A percentile compares a stretch with the other conserved stretches of the same genome.
Conservation (phyloP, 1,139 yeast species). For the Lipomyces yarrowii region DNA sequence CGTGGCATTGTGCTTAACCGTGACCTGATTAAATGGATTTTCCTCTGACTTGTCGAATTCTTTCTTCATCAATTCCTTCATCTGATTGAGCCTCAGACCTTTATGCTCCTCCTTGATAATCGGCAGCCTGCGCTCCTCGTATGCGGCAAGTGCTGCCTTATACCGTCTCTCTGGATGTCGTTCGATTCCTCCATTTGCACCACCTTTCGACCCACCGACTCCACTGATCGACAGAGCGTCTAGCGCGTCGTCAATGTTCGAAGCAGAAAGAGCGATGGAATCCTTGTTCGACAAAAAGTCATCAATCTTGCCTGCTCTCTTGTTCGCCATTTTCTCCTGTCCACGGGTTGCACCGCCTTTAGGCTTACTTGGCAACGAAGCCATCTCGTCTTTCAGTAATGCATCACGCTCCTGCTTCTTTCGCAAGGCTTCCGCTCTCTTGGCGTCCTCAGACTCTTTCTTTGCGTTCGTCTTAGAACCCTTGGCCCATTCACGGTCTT, state of each 20-base stretch:
- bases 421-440: constrained; percentile 46
- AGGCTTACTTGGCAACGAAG: constrained; percentile 61
- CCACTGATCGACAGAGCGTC: constrained; percentile 65
- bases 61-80: constrained; percentile 71
- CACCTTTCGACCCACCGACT: constrained; percentile 46
- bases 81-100: constrained; percentile 77
- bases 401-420: constrained; percentile 50
- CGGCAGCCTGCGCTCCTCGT: constrained; percentile 71
- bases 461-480: constrained; percentile 72
- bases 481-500: constrained; percentile 72
- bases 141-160: constrained; percentile 77
- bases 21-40: constrained; percentile 84
- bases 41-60: constrained; percentile 82
- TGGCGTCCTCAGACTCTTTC: constrained; percentile 55
- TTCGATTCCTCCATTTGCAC: constrained; percentile 61
- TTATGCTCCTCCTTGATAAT: constrained; percentile 76
- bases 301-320: constrained; percentile 65
- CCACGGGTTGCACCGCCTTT: constrained; percentile 54
- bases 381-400: constrained; percentile 63
- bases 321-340: constrained; percentile 68
- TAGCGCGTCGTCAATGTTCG: constrained; percentile 76
- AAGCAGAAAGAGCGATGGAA: constrained; percentile 63
- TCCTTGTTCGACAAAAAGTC: constrained; percentile 51
- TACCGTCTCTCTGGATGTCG: constrained; percentile 89
- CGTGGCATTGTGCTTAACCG: constrained; percentile 63